These are phyloP conservation scores for Coffea humblotiana DNA, from an alignment of 305 asterid species.

Conservation along the genomic window DNA sequence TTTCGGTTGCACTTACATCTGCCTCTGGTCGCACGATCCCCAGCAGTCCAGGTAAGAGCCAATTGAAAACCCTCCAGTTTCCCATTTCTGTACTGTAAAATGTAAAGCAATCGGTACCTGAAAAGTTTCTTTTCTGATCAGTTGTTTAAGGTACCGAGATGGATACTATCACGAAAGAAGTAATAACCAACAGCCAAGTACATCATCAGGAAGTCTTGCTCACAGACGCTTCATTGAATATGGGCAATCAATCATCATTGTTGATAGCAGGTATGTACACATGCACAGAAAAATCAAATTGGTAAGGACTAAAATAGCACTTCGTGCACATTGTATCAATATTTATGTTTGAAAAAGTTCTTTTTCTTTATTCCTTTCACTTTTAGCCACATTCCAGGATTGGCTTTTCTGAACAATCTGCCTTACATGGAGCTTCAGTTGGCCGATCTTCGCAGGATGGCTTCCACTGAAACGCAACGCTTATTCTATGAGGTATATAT, in stretches of 20 bases:
- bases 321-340: not conserved
- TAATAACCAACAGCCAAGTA: constrained; percentile 15
- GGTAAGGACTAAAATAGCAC: not conserved
- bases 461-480: constrained; percentile 46
- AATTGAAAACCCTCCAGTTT: no score
- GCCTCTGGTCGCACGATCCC: constrained; percentile 58
- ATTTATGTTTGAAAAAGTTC: not conserved
- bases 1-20: constrained; percentile 52
- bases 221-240: constrained; percentile 29
- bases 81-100: no score
- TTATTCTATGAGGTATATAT: constrained; percentile 57
- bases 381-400: constrained; percentile 66
- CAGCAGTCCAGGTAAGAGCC: constrained; percentile 49
- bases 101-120: no score
- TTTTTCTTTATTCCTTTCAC: not conserved
- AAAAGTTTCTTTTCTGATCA: not conserved
- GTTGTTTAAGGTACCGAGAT: constrained; percentile 28
- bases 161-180: constrained; percentile 30
- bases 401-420: constrained; percentile 50
- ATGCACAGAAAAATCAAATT: not conserved
- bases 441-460: constrained; percentile 43
- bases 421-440: constrained; percentile 54
- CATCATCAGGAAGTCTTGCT: constrained; percentile 30
- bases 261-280: constrained; percentile 23
- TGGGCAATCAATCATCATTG: constrained; percentile 15